phyloP scores from a whole-genome alignment of 768 basidiomycete species.

The Boletus tomentosulus region DNA sequence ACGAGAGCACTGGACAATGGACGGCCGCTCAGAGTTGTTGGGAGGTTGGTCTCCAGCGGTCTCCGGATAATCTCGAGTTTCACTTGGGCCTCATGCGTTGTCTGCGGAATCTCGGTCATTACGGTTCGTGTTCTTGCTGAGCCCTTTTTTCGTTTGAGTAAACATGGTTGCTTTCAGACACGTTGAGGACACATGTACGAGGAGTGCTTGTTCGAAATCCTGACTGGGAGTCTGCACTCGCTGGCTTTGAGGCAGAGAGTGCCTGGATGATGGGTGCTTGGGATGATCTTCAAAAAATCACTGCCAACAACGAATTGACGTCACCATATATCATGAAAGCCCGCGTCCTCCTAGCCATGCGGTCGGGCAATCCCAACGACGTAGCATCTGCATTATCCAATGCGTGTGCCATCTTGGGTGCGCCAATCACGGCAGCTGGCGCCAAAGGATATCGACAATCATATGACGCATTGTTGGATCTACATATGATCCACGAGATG shows the following conservation, averaged over 20 bases:
- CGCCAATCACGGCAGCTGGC: constrained; percentile 78
- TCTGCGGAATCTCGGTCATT: constrained; percentile 91
- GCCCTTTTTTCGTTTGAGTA: neutral
- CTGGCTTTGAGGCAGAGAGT: constrained; percentile 86
- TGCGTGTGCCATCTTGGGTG: constrained; percentile 72
- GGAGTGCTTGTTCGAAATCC: constrained; percentile 85
- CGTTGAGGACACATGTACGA: constrained; percentile 88
- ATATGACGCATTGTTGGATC: constrained; percentile 80
- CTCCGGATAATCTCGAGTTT: constrained; percentile 82
- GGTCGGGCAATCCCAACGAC: constrained; percentile 42
- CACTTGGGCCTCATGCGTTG: constrained; percentile 90
- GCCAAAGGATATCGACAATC: constrained; percentile 77
- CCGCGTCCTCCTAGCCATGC: constrained; percentile 76
- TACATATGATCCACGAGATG: constrained; percentile 86
- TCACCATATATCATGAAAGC: constrained; percentile 71
- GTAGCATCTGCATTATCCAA: constrained; percentile 51
- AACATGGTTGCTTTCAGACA: constrained; percentile 51
- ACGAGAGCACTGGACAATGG: constrained; percentile 96
- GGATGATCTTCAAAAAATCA: constrained; percentile 68
- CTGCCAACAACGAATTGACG: constrained; percentile 44
- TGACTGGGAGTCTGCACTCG: constrained; percentile 72
- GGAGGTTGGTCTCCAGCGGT: constrained; percentile 91
- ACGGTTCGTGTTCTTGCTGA: constrained; percentile 58
- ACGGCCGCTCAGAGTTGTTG: constrained; percentile 99
- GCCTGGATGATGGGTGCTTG: constrained; percentile 97